Percentiles rank a stretch among this genome's conserved stretches.
These are phyloP conservation scores for Saccharomycopsis hybrid DNA, from an alignment of 1,139 yeast species.

Conservation along the genomic window DNA sequence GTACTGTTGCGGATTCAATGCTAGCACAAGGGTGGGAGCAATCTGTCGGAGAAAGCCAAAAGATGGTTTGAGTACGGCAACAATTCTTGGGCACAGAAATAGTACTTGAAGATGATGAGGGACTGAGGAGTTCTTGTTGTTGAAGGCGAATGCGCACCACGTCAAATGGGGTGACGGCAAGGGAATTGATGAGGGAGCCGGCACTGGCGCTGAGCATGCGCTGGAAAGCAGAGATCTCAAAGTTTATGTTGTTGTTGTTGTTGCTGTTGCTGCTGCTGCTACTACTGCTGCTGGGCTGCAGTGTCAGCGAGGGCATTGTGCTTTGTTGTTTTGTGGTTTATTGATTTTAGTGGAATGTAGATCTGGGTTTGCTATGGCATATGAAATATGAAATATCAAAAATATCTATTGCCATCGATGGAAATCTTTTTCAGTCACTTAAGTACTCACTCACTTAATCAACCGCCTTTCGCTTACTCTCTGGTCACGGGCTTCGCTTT, in stretches of 20 bases:
- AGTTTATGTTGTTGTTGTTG: not conserved
- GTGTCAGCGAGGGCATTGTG: too few species aligned
- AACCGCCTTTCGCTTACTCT: too few species aligned
- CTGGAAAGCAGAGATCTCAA: slow-evolving; percentile 32
- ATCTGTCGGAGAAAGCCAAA: slow-evolving; percentile 17
- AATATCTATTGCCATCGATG: not conserved
- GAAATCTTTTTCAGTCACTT: too few species aligned
- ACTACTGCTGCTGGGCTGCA: too few species aligned
- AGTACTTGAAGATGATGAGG: not conserved
- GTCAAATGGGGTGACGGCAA: slow-evolving; percentile 88
- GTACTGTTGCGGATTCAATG: slow-evolving; percentile 30
- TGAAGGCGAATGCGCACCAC: slow-evolving; percentile 87
- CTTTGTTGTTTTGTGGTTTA: too few species aligned
- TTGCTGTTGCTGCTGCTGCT: not conserved
- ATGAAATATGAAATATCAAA: not conserved
- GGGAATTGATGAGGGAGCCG: slow-evolving; percentile 83
- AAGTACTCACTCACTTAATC: too few species aligned
- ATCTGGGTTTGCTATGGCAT: not conserved
- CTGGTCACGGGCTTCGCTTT: too few species aligned
- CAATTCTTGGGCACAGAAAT: slow-evolving; percentile 22
- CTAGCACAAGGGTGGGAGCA: slow-evolving; percentile 31
- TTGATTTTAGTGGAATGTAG: too few species aligned
- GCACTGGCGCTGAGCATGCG: slow-evolving; percentile 86
- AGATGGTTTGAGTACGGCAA: slow-evolving; percentile 23
- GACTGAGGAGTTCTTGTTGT: slow-evolving; percentile 61